Percentiles rank a stretch among this genome's conserved stretches.
Evolutionary conservation across 2,329 filamentous ascomycete genomes (phyloP).

Genomic region (Parastagonospora nodorum): DNA sequence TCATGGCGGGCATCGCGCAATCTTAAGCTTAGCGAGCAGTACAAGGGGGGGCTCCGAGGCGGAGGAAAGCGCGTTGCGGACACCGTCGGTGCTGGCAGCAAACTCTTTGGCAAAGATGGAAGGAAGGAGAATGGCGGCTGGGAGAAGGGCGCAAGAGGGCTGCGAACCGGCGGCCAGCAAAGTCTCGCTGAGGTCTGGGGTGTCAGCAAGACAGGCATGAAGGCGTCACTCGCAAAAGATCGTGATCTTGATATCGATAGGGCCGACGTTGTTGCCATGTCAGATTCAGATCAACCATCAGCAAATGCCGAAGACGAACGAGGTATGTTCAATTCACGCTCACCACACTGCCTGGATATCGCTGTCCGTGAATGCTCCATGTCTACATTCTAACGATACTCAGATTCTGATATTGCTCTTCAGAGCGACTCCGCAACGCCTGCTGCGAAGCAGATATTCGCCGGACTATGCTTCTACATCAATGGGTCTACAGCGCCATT

Average conservation of each 20-base stretch:
- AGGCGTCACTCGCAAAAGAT: constrained; percentile 8
- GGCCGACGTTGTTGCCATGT: background rate
- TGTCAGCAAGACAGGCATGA: constrained; percentile 22
- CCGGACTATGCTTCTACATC: constrained; percentile 76
- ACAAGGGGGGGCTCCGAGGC: constrained; percentile 61
- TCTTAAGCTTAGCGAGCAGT: constrained; percentile 73
- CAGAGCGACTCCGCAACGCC: constrained; percentile 2
- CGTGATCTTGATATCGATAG: background rate
- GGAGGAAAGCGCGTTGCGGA: constrained; percentile 66
- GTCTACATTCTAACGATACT: background rate
- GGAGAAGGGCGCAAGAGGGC: constrained; percentile 53
- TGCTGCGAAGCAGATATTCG: constrained; percentile 62
- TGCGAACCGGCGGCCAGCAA: constrained; percentile 54
- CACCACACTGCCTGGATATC: no score
- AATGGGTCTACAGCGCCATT: constrained; percentile 84
- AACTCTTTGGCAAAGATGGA: constrained; percentile 58
- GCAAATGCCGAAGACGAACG: background rate
- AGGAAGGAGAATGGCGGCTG: constrained; percentile 59
- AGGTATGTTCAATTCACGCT: background rate
- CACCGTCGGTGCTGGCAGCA: constrained; percentile 67
- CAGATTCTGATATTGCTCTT: background rate
- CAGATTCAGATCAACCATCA: background rate
- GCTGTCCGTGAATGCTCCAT: background rate
- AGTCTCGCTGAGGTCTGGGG: constrained; percentile 37
- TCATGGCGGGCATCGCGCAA: constrained; percentile 75